phyloP scores from a whole-genome alignment of 495 filamentous ascomycete genomes.

The Neurospora sp. region DNA sequence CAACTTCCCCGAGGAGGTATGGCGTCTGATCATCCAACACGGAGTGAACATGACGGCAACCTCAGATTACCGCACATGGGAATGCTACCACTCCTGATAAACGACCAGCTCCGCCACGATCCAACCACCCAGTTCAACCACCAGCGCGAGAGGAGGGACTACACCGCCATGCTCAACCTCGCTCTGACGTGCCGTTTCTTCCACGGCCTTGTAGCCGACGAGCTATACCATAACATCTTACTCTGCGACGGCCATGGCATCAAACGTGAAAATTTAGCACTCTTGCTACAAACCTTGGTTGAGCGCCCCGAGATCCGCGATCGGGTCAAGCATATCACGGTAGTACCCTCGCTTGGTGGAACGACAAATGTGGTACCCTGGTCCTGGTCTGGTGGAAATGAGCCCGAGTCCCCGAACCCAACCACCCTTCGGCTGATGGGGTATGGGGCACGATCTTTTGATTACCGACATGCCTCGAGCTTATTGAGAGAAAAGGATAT shows the following conservation, averaged over 20 bases:
- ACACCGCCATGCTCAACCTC: neutral
- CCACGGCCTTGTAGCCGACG: neutral
- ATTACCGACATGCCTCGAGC: neutral
- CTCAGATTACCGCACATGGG: neutral
- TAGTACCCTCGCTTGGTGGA: neutral
- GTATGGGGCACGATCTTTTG: neutral
- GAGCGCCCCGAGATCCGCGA: neutral
- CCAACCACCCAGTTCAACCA: neutral
- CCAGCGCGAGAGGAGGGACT: neutral
- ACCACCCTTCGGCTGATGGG: neutral
- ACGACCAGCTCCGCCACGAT: neutral
- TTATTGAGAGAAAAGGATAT: neutral
- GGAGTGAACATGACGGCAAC: neutral
- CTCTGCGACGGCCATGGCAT: neutral
- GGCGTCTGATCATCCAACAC: neutral
- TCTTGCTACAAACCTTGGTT: neutral
- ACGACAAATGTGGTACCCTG: no score
- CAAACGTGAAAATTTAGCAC: neutral
- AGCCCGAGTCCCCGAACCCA: neutral
- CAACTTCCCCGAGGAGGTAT: neutral
- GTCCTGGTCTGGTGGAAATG: neutral
- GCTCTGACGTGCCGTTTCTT: neutral
- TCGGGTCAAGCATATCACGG: neutral
- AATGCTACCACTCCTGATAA: neutral
- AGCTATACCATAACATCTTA: neutral